Conservation (phyloP, 2,329 filamentous ascomycete species). For the Alternaria tenuissima region DNA sequence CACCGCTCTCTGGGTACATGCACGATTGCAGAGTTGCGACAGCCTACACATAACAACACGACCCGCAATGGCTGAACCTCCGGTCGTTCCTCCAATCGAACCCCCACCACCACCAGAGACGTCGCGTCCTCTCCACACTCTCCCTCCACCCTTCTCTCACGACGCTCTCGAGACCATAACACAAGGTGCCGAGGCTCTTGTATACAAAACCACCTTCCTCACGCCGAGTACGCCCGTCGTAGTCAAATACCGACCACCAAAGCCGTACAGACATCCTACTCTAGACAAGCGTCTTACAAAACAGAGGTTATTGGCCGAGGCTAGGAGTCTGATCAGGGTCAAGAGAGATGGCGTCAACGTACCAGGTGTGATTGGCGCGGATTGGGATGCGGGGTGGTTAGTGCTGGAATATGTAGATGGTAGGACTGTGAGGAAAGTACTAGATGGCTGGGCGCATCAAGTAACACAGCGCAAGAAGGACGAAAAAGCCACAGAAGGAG, state of each 20-base stretch:
- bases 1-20: background rate
- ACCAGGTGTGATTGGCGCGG: conserved; percentile 77
- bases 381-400: conserved; percentile 70
- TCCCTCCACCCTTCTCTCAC: conserved; percentile 53
- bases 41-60: background rate
- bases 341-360: conserved; percentile 81
- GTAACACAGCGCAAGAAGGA: conserved; percentile 20
- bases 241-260: conserved; percentile 89
- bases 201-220: conserved; percentile 88
- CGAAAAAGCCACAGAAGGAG: background rate
- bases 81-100: conserved; percentile 25
- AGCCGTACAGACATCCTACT: conserved; percentile 88
- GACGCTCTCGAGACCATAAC: conserved; percentile 75
- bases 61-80: conserved; percentile 33
- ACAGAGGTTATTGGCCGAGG: conserved; percentile 87
- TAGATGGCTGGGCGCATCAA: conserved; percentile 71
- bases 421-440: conserved; percentile 70
- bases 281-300: conserved; percentile 89
- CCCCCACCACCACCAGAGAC: conserved; percentile 31
- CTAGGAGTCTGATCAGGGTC: conserved; percentile 82
- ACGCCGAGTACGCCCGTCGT: conserved; percentile 72
- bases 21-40: background rate
- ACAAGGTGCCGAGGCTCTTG: conserved; percentile 93
- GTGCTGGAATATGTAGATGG: conserved; percentile 62
- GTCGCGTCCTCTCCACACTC: conserved; percentile 36